Base-by-base conservation (phyloP, 306 rosid species). In the Argentina anserina region DNA sequence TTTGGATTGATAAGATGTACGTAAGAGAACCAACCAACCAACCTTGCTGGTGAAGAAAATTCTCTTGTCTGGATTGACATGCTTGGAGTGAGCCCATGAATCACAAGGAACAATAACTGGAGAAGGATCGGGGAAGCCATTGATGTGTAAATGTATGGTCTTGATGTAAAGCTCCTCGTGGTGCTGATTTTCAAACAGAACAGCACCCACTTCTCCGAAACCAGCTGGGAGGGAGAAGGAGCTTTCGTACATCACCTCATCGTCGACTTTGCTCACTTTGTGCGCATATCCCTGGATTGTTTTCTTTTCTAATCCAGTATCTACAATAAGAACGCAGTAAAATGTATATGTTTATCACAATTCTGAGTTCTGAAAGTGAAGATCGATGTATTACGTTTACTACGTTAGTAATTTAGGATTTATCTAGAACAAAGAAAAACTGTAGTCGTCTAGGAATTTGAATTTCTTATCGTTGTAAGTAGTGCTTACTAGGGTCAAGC, bases 81-180 rank as follows among this genome's bases (percentile, higher is more conserved):
- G 81, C 86, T 90, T 88, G 20, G 93, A 85, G 74, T 90, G 93
- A 62, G 78, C 79, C 96, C 93, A 90, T 12, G 93, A 84, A 23
- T 71, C 71, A 70, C 93, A 90, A 0, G 75, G 67, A 29, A 88
- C 20, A 20, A 28, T 67, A 23, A 86, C 0, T 43, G 26, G 7
- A 55, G 84, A 76, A 11, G 75, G 80, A 2, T 82, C n/a, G 0
- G 72, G 71, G 66, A 77, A 72, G 67, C 89, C 90, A 23, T 80
- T 25, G 5, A 90, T 72, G 59, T 69, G 50, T 3, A 90, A 55
- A 23, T 55, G 61, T 55, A 55, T 86, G 37, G 80, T 78, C 67
- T 85, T 82, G 3, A 90, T 52, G 75, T 70, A 90, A 84, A 86
- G 86, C 86, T 90, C 96, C 28, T 28, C 78, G 81, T 81, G 93